phyloP scores from a whole-genome alignment of 768 basidiomycete genomes.

The Lactifluus piperatus region DNA sequence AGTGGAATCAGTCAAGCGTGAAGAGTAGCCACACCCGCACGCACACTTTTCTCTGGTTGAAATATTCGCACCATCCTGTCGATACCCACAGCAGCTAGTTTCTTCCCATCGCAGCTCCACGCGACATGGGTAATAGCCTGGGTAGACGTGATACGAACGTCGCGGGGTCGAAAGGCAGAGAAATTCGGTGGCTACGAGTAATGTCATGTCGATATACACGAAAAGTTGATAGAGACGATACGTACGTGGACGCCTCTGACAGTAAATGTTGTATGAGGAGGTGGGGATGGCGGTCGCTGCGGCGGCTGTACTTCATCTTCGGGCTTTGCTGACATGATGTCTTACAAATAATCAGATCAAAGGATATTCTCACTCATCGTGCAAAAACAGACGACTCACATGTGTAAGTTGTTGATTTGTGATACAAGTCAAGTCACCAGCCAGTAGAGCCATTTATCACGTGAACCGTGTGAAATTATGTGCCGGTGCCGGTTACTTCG shows the following conservation, averaged over 20 bases:
- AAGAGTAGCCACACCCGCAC: slow-evolving; percentile 22
- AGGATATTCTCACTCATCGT: neutral
- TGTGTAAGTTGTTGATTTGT: no score
- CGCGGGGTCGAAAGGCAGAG: slow-evolving; percentile 71
- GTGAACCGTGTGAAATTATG: no score
- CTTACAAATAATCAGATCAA: neutral
- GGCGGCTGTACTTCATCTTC: slow-evolving; percentile 8
- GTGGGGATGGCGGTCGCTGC: slow-evolving; percentile 9
- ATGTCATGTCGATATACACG: slow-evolving; percentile 1
- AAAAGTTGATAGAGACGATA: slow-evolving; percentile 16
- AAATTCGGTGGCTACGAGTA: slow-evolving; percentile 58
- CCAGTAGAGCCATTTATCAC: no score
- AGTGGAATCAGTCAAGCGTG: neutral
- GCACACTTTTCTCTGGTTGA: slow-evolving; percentile 68
- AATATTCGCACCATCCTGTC: slow-evolving; percentile 74
- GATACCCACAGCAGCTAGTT: slow-evolving; percentile 72
- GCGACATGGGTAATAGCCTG: slow-evolving; percentile 68
- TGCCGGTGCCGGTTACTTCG: no score
- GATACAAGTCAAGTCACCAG: no score
- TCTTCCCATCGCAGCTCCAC: slow-evolving; percentile 80
- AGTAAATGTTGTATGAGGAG: slow-evolving; percentile 23
- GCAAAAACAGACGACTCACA: no score
- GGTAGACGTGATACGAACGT: slow-evolving; percentile 54
- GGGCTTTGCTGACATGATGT: slow-evolving; percentile 5
- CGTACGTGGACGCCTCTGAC: slow-evolving; percentile 70